Base-by-base conservation (phyloP, 1,139 yeast genomes). In the Taiozyma sp. region DNA sequence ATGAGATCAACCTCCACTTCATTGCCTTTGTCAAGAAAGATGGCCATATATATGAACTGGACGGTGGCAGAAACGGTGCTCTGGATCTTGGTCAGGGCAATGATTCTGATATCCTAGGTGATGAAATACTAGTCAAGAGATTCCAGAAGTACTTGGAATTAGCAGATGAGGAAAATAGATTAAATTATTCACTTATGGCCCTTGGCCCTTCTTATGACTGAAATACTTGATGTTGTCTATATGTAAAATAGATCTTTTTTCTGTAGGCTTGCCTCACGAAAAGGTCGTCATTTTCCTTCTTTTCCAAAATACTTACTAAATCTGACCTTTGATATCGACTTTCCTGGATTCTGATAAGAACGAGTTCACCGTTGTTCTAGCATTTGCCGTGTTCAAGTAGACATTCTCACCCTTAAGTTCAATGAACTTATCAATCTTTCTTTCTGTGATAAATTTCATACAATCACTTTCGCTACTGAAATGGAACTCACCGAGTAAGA, bases 251-350 rank as follows among this genome's bases (percentile, higher is more conserved):
- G 35, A n/a, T 11, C 21, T 9, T 28, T 29, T 29, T 16, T 32
- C 35, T 32, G 19, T 32, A 14, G 35, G 35, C 19, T n/a, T n/a
- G 35, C 19, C 19, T 32, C 35, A 32, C 35, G 19, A 32, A 32
- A 32, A 13, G 35, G 14, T 30, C 41, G 4, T 4, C 13, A 28
- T 8, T 44, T 34, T 44, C 42, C 39, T 37, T 44, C 42, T 37
- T 35, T 28, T 41, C 47, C 39, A n/a, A 42, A 39, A 21, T 48
- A 21, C 34, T n/a, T 37, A 48, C 11, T 65, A 87, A 21, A 85
- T 76, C 66, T 91, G 97, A 0, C 98, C 97, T 70, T 90, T 91
- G 54, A 91, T 90, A 64, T 91, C 97, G n/a, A 91, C 83, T 62
- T 79, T 85, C 53, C 74, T 78, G 57, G 78, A 74, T 24, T 75